These are phyloP conservation scores for Coemansia sp. DNA, from an alignment of 192 early-diverging fungal genomes.

Conservation along the genomic window DNA sequence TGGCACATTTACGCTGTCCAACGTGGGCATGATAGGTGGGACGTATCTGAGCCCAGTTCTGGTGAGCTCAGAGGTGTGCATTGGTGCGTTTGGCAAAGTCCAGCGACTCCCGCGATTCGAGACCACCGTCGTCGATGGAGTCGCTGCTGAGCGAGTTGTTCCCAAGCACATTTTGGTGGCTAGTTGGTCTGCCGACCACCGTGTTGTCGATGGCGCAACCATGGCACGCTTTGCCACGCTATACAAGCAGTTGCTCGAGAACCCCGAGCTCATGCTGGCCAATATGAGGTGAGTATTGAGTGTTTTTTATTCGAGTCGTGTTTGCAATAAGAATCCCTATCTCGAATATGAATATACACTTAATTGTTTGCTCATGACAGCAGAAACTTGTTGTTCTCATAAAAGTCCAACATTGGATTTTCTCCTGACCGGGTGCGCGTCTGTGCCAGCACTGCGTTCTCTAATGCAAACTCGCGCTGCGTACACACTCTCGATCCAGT, in stretches of 20 bases:
- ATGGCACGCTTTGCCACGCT: slow-evolving; percentile 85
- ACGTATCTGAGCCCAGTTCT: slow-evolving; percentile 86
- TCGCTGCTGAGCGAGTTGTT: slow-evolving; percentile 68
- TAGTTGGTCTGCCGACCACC: slow-evolving; percentile 95
- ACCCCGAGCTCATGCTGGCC: slow-evolving; percentile 76
- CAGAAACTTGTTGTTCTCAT: slow-evolving; percentile 83
- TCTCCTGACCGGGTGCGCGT: slow-evolving; percentile 86
- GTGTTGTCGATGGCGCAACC: slow-evolving; percentile 95
- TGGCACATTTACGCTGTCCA: slow-evolving; percentile 92
- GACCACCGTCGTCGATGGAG: slow-evolving; percentile 37
- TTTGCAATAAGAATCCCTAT: not conserved
- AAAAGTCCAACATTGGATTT: slow-evolving; percentile 94
- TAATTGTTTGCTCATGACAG: slow-evolving; percentile 27
- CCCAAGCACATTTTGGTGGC: slow-evolving; percentile 74
- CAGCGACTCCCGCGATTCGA: slow-evolving; percentile 82
- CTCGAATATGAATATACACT: not conserved
- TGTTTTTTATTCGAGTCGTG: not conserved
- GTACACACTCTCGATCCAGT: slow-evolving; percentile 55
- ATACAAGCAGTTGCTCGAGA: slow-evolving; percentile 88
- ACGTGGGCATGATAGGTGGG: slow-evolving; percentile 94
- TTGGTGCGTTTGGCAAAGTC: slow-evolving; percentile 86
- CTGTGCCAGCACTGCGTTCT: slow-evolving; percentile 73
- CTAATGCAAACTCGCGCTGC: slow-evolving; percentile 78
- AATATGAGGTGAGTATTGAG: slow-evolving; percentile 44
- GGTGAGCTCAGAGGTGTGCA: slow-evolving; percentile 86